Conservation (phyloP, 2,329 filamentous ascomycete genomes). For the Xylaria digitata region DNA sequence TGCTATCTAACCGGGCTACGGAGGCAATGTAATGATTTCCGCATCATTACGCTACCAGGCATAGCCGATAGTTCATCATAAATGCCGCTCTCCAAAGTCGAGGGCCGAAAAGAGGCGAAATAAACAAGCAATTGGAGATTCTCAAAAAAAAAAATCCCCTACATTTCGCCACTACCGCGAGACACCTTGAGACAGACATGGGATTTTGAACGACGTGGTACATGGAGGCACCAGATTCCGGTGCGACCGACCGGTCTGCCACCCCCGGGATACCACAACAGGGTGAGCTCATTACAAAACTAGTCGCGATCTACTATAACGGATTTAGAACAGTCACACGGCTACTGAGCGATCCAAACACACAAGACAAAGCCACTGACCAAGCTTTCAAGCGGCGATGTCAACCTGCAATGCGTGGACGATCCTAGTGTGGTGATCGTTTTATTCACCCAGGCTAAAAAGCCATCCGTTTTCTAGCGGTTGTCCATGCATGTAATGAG, state of each 20-base stretch:
- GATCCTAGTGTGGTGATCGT: conserved; percentile 41
- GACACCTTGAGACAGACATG: conserved; percentile 33
- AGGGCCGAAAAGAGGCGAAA: conserved; percentile 4
- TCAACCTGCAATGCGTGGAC: conserved; percentile 34
- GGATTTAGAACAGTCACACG: conserved; percentile 30
- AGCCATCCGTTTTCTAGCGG: conserved; percentile 38
- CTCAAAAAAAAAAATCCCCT: neutral
- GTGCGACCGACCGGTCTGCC: conserved; percentile 34
- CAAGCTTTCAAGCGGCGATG: conserved; percentile 34
- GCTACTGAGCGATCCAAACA: conserved; percentile 15
- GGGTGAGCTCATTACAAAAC: conserved; percentile 29
- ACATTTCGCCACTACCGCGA: conserved; percentile 34
- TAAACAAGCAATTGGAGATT: conserved; percentile 22
- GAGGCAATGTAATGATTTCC: neutral
- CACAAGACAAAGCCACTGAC: conserved; percentile 5
- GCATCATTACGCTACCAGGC: conserved; percentile 15
- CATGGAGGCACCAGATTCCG: conserved; percentile 19
- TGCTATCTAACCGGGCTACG: neutral
- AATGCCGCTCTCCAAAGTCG: conserved; percentile 11
- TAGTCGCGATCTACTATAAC: conserved; percentile 6
- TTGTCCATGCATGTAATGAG: conserved; percentile 35
- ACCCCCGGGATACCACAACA: conserved; percentile 43
- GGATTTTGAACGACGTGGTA: conserved; percentile 37
- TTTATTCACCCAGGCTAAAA: conserved; percentile 26
- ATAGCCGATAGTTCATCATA: conserved; percentile 1